Conservation (phyloP, 2,329 filamentous ascomycete species). For the Colletotrichum echinochloae region DNA sequence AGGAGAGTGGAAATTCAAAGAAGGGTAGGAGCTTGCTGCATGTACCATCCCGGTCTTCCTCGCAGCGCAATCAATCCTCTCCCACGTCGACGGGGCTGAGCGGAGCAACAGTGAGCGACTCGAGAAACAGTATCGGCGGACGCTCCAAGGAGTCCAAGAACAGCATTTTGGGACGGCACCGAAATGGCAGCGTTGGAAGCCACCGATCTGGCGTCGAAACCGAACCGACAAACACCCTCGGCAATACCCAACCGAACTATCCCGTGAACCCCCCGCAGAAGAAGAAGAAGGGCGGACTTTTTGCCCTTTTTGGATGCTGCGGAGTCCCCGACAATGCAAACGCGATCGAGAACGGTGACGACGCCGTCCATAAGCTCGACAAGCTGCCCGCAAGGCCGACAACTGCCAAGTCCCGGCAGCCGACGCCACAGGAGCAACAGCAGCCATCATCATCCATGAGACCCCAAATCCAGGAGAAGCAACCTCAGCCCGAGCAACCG, state of each 20-base stretch:
- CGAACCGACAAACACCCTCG: conserved; percentile 62
- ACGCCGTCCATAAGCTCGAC: conserved; percentile 68
- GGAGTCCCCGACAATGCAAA: conserved; percentile 71
- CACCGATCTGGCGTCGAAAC: conserved; percentile 67
- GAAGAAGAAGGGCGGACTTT: conserved; percentile 68
- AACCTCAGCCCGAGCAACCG: conserved; percentile 51
- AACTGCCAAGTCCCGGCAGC: conserved; percentile 66
- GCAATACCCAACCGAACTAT: conserved; percentile 64
- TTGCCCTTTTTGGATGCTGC: conserved; percentile 76
- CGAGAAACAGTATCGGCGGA: conserved; percentile 71
- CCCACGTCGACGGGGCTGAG: conserved; percentile 70
- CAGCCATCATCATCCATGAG: conserved; percentile 53
- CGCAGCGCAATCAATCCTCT: conserved; percentile 69
- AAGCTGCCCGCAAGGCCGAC: conserved; percentile 66
- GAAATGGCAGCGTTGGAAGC: conserved; percentile 77
- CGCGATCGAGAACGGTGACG: conserved; percentile 63
- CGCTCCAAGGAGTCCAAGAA: conserved; percentile 74
- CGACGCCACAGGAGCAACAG: conserved; percentile 64
- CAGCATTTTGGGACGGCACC: conserved; percentile 71
- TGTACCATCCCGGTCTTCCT: conserved; percentile 73
- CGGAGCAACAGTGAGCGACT: conserved; percentile 69
- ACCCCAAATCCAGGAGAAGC: conserved; percentile 63
- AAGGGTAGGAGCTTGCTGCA: conserved; percentile 66
- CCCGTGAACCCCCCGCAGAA: conserved; percentile 62
- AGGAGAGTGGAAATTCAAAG: conserved; percentile 58